Percentiles rank a stretch among this genome's conserved stretches.
These are phyloP conservation scores for Suhomyces sp. DNA, from an alignment of 805 yeast species.

Conservation along the genomic window DNA sequence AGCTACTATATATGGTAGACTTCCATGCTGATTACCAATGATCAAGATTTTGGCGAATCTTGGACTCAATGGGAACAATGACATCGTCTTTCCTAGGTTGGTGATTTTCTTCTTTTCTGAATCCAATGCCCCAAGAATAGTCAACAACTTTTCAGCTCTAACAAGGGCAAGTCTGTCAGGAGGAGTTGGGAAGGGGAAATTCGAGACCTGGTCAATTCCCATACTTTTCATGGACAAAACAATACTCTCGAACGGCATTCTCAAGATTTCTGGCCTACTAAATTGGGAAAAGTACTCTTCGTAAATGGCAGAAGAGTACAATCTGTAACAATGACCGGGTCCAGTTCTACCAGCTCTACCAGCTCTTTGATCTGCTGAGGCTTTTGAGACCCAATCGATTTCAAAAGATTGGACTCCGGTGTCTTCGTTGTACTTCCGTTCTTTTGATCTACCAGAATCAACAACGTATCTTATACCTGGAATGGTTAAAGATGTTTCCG, in stretches of 20 bases:
- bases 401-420: slow-evolving; percentile 93
- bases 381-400: slow-evolving; percentile 89
- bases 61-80: slow-evolving; percentile 90
- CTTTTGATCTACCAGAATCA: slow-evolving; percentile 93
- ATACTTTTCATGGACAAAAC: slow-evolving; percentile 93
- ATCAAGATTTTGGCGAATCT: slow-evolving; percentile 87
- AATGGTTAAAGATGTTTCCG: slow-evolving; percentile 95
- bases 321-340: slow-evolving; percentile 94
- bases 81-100: slow-evolving; percentile 79
- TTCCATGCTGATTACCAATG: slow-evolving; percentile 80
- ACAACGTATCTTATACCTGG: slow-evolving; percentile 94
- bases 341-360: slow-evolving; percentile 99
- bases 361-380: slow-evolving; percentile 91
- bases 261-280: slow-evolving; percentile 80
- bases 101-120: slow-evolving; percentile 56
- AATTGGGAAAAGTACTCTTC: slow-evolving; percentile 84
- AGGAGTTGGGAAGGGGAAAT: slow-evolving; percentile 96
- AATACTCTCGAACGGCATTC: slow-evolving; percentile 97
- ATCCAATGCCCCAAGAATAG: slow-evolving; percentile 75
- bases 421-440: slow-evolving; percentile 73
- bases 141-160: slow-evolving; percentile 66
- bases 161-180: slow-evolving; percentile 63
- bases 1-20: slow-evolving; percentile 86
- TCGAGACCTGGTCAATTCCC: slow-evolving; percentile 88
- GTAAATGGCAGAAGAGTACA: slow-evolving; percentile 90